phyloP scores from a whole-genome alignment of 306 rosid species.

The Inga laurina region DNA sequence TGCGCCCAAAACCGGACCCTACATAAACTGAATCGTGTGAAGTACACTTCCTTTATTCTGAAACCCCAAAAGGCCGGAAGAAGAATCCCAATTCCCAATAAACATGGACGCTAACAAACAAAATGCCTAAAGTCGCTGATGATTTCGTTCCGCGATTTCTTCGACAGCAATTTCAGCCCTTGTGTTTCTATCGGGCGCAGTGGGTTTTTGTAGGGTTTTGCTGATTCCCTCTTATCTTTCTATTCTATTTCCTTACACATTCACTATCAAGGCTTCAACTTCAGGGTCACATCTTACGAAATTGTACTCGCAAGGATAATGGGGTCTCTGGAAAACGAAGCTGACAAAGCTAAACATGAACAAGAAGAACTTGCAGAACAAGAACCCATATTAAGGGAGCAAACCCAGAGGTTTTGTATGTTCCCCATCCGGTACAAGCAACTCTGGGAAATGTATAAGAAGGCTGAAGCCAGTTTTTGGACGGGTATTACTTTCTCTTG shows the following conservation, averaged over 20 bases:
- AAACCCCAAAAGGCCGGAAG: not conserved
- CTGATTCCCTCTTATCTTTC: not conserved
- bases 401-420: conserved; percentile 84
- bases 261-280: not conserved
- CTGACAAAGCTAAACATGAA: conserved; percentile 6
- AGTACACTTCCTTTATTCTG: not conserved
- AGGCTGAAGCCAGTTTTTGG: conserved; percentile 95
- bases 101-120: conserved; percentile 14
- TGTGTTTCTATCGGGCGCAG: not conserved
- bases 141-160: not conserved
- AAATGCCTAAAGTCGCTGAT: conserved; percentile 15
- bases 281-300: not conserved
- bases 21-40: too few species aligned
- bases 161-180: conserved; percentile 15
- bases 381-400: conserved; percentile 73
- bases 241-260: not conserved
- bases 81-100: not conserved
- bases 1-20: too few species aligned
- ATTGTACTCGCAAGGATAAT: conserved; percentile 1
- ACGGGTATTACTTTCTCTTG: conserved; percentile 57
- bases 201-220: conserved; percentile 55
- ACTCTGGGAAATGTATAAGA: conserved; percentile 96
- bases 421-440: conserved; percentile 74
- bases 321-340: conserved; percentile 60
- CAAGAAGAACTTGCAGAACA: conserved; percentile 29